Base-by-base conservation (phyloP, 2,329 filamentous ascomycete genomes). In the Colletotrichum scovillei region DNA sequence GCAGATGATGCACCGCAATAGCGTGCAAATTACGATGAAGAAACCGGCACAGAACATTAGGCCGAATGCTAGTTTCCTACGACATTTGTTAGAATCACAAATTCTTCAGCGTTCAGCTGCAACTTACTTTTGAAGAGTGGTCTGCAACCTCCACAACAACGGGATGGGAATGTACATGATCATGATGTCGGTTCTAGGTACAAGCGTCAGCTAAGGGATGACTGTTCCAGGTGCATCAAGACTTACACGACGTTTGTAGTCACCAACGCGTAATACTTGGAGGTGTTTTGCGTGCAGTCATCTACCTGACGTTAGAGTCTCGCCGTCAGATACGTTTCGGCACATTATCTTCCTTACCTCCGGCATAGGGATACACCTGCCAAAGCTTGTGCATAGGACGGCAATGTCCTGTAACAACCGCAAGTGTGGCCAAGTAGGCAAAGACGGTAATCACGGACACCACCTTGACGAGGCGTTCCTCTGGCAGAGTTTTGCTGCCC, bases 11-110 rank as follows among this genome's bases (percentile, higher is more conserved):
- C 71, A 73, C 30, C 75, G 75, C 4, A 76, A 68, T 2, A 75
- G 22, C 22, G 74, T 74, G 63, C 70, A 74, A 14, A 73, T 65
- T 16, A 76, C 62, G 28, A 76, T 74, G 56, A 76, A 76, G 63
- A 75, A 65, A 55, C 75, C 75, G 16, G 74, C 74, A 64, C 67
- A 73, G 52, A 76, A 75, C 63, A 76, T 71, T n/a, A 68, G 12
- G 1, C 66, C 72, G 26, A 76, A 70, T 0, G 74, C 70, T 12
- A 76, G 19, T 49, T 76, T 76, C 22, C 69, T 72, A 38, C 12
- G 8, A 9, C 1, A 4, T 4, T 3, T 0, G 58, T 69, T 12
- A 72, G 58, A 22, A 5, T 4, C 11, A 16, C 38, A 42, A 9
- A 16, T 4, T 22, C 22, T 22, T 22, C 22, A 22, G 22, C 22